Evolutionary conservation across 2,329 filamentous ascomycete species (phyloP), one percentile per base, ranked within the genome.

Genomic region (Xylaria sp.): DNA sequence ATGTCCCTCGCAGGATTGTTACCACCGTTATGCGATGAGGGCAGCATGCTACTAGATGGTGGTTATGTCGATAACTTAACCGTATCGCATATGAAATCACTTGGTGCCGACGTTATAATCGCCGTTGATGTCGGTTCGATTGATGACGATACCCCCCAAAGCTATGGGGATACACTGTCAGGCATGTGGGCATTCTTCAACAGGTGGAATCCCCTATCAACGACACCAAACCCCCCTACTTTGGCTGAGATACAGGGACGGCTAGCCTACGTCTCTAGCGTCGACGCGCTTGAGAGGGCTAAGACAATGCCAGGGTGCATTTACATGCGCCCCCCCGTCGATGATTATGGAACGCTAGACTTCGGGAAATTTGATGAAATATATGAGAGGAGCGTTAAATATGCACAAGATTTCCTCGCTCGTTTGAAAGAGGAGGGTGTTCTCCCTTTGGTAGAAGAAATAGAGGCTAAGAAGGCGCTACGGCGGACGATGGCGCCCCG

Each of bases 361-460:
- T 99, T 99, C 80, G 91, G 88, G 64, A 97, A 96, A 76, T 99
- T 99, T 76, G 94, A 98, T 71, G 96, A 99, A 81, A 94, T 99
- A 55, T 97, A 96, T 72, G 84, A 90, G 68, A 84, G 97, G 10
- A 96, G 95, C 1, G 96, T 97, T 77, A 83, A 85, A 56, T 99
- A 89, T 72, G 95, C 93, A 4, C 89, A 90, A 74, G 87, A 92
- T 55, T 97, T 90, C 74, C 76, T 99, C 67, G 86, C 87, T 54
- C 84, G 88, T 68, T 79, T 98, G 74, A 88, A 88, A 72, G 90
- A 91, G 38, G 84, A 96, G 70, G 94, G 94, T 0, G 84, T 90
- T 38, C 78, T 99, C 68, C 86, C 86, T 23, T 70, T 90, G 46
- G 83, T 85, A 51, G 88, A 90, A 71, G 89, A 91, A 79, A 89